These are phyloP conservation scores for Cichorium intybus DNA, from an alignment of 140 eudicot species.

Conservation along the genomic window DNA sequence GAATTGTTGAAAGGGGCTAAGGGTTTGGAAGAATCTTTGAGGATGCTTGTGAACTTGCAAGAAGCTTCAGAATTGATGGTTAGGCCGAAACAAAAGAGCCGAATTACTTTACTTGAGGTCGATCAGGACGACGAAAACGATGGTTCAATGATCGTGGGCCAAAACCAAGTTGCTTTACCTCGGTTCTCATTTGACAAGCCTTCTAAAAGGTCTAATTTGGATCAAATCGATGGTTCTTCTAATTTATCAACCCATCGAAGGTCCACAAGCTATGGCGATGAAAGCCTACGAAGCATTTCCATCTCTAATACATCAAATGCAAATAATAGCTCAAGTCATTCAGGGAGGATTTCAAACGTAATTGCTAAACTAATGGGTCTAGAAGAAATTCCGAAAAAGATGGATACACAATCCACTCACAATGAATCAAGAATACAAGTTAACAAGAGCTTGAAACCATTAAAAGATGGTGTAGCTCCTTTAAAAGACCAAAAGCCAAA, in stretches of 20 bases:
- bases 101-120: conserved; percentile 61
- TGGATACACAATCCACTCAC: conserved; percentile 9
- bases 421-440: conserved; percentile 27
- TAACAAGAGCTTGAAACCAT: conserved; percentile 9
- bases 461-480: conserved; percentile 11
- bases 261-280: conserved; percentile 45
- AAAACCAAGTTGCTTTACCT: conserved; percentile 60
- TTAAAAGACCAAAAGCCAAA: conserved; percentile 29
- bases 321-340: conserved; percentile 7
- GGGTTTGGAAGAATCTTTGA: conserved; percentile 78
- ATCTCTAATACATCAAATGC: conserved; percentile 2
- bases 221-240: conserved; percentile 23
- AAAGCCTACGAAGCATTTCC: conserved; percentile 28
- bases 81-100: conserved; percentile 43
- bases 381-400: conserved; percentile 53
- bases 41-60: conserved; percentile 80
- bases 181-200: conserved; percentile 77
- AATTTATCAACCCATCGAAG: conserved; percentile 33
- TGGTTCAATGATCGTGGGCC: conserved; percentile 18
- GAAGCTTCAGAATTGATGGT: conserved; percentile 64
- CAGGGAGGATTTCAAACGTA: conserved; percentile 71
- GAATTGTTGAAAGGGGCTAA: conserved; percentile 81
- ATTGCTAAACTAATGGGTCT: conserved; percentile 94
- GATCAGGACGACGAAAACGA: conserved; percentile 48
- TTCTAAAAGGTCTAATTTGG: conserved; percentile 32